These are phyloP conservation scores for Penicillium cosmopolitanum DNA, from an alignment of 495 filamentous ascomycete genomes.

Conservation along the genomic window DNA sequence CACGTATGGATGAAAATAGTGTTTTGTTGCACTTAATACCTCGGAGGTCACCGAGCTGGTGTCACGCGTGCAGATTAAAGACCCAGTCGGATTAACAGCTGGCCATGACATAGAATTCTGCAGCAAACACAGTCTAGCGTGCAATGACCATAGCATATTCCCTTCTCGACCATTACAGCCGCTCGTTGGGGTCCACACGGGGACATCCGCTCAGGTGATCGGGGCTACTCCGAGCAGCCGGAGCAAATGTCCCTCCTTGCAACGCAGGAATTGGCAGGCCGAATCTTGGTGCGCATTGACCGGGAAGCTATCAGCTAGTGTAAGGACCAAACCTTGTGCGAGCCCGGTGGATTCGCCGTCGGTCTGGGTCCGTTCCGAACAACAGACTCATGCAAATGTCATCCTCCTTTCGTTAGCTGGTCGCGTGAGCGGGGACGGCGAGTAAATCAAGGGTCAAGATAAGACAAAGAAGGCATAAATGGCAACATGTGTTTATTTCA, in stretches of 20 bases:
- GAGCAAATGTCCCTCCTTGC: neutral
- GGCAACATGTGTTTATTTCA: neutral
- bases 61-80: too few relatives aligned
- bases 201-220: constrained; percentile 3
- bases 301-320: constrained; percentile 2
- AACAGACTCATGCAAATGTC: neutral
- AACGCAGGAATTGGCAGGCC: neutral
- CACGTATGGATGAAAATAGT: too few relatives aligned
- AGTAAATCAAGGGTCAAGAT: neutral
- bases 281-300: constrained; percentile 1
- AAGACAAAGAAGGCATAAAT: neutral
- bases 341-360: constrained; percentile 16
- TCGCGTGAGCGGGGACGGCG: constrained; percentile 11
- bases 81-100: neutral
- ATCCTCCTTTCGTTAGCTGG: constrained; percentile 1
- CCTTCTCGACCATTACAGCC: neutral
- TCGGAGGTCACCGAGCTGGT: too few relatives aligned
- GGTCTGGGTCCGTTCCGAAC: constrained; percentile 4
- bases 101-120: neutral
- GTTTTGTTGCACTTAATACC: too few relatives aligned
- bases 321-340: neutral
- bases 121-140: too few relatives aligned
- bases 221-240: neutral
- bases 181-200: constrained; percentile 2
- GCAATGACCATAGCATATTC: neutral